Base-by-base conservation (phyloP, 1,284 basidiomycete genomes). In the Moniliophthora roreri region DNA sequence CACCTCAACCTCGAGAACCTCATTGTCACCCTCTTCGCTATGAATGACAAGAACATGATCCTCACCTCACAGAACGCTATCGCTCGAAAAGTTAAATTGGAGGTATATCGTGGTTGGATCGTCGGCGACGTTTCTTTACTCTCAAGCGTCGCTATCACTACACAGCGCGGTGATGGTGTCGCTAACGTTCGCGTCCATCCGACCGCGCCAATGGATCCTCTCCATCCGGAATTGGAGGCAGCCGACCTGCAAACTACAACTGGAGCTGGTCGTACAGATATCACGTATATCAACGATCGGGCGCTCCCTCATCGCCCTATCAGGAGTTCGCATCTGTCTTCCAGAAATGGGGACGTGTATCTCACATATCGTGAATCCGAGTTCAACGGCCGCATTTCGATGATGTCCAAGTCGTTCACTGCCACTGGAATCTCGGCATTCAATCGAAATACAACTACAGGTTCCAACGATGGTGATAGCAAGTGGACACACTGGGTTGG, bases 71-170 rank as follows among this genome's bases (percentile, higher is more conserved):
- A 69, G 49, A 65, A 70, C 53, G 58, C 84, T 48, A 69, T 66
- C 21, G 69, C 77, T 2, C 65, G 70, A 20, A 56, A 66, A n/a
- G 56, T 78, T 52, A 52, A 61, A n/a, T 63, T 83, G 24, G 75
- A 79, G 58, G 65, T 80, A 5, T 72, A 63, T 58, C 68, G 75
- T 44, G 82, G 82, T n/a, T 84, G 79, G 76, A 74, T 84, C 50
- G 78, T 81, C n/a, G 82, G 83, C 20, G 76, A 80, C 48, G 72
- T 77, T 39, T 66, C 77, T 15, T 65, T 82, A 57, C 68, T 71
- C 21, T 68, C 76, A 32, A 65, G 63, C 53, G 73, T 78, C 3
- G 61, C 60, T 15, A 67, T 85, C 55, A 66, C 62, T 13, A 83
- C 80, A 1, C 76, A 79, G 64, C 71, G 74, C 34, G 80, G 81